phyloP scores from a whole-genome alignment of 441 rosid species.

The Erodium moschatum region DNA sequence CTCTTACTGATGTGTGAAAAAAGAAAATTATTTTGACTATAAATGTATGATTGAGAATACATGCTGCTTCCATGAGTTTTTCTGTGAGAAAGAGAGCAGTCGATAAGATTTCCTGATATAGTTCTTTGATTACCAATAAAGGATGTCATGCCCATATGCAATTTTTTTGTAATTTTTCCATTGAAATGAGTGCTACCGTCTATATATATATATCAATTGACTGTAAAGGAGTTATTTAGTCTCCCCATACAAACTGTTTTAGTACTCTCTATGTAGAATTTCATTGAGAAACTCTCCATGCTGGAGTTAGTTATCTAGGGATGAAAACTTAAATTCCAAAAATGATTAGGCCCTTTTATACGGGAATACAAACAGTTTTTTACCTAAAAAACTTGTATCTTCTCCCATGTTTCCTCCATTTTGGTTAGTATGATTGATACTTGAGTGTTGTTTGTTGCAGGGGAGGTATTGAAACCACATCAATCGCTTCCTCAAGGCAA shows the following conservation, averaged over 20 bases:
- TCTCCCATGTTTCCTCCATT: neutral
- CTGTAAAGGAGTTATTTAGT: no score
- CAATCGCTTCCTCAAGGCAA: neutral
- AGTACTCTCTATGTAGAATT: no score
- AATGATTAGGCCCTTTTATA: no score
- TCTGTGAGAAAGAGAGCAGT: neutral
- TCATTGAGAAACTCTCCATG: no score
- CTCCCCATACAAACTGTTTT: no score
- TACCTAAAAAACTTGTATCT: neutral
- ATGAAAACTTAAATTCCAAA: no score
- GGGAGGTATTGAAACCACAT: slow-evolving; percentile 26
- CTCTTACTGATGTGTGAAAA: neutral
- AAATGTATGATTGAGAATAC: neutral
- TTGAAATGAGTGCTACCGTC: no score
- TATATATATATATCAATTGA: no score
- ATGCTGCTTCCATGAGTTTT: no score
- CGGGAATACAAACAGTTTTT: no score
- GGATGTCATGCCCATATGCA: neutral
- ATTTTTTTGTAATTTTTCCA: neutral
- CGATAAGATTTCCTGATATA: neutral
- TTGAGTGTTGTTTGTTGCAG: slow-evolving; percentile 26
- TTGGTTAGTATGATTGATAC: neutral
- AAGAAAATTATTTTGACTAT: no score
- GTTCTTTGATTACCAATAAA: neutral
- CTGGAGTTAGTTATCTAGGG: no score